Base-by-base conservation (phyloP, 1,139 yeast genomes). In the Taiozyma sp. region DNA sequence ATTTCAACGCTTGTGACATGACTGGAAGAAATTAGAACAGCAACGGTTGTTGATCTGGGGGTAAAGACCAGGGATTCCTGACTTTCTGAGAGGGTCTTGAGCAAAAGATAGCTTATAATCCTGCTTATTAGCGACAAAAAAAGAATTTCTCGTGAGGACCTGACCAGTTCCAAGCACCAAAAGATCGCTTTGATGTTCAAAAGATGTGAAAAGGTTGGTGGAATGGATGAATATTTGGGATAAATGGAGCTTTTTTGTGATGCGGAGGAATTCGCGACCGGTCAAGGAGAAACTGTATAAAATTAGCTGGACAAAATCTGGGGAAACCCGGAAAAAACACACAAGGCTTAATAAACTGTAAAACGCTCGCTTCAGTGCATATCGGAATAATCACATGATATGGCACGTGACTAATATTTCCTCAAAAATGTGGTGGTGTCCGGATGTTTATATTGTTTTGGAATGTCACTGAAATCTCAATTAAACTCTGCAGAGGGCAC, bases 1-100 rank as follows among this genome's bases (percentile, higher is more conserved):
- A 51, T 44, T 55, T 60, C 14, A 62, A 49, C 6, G 48, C 48
- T 2, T 60, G 49, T 30, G 44, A 34, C 41, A 47, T 45, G 14
- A 1, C 34, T 23, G 16, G 13, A 32, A 8, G 16, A 38, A 19
- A 10, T 19, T 19, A 19, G 24, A 38, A 38, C 22, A 38, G 40
- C 40, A 38, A 38, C 14, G 40, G 40, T 38, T 38, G 8, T 38
- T 19, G 40, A 38, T 19, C 40, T 22, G 24, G 14, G 24, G 40
- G 24, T 38, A 12, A 38, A 13, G 40, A 14, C 24, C 14, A 2
- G 24, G 16, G 16, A 36, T 24, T 24, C 13, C 9, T 36, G 39
- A 36, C 22, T 36, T 19, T 36, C 16, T 13, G 4, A 12, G 7
- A 16, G 39, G 2, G 22, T 14, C 38, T 34, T 34, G 38, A 34